Base-by-base conservation (phyloP, 2,329 filamentous ascomycete species). In the Decorospora gaudefroyi region DNA sequence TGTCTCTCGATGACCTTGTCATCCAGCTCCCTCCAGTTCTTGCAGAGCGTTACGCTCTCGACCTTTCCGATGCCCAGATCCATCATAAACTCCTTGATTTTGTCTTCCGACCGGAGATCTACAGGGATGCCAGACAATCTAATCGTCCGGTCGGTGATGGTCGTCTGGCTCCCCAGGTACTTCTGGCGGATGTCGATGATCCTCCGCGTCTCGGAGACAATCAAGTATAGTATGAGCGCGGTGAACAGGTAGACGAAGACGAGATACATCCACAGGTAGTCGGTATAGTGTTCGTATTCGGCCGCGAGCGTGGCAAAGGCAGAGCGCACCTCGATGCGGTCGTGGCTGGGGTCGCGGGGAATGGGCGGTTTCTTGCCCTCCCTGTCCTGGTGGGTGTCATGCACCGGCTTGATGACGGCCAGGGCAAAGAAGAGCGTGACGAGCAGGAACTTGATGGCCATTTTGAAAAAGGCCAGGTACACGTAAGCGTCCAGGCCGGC, bases 241-340 rank as follows among this genome's bases (percentile, higher is more conserved):
- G 87, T 92, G 69, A 97, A 99, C 36, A 97, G 78, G 74, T 96
- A 99, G 1, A 90, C 88, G 61, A 99, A 99, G n/a, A 88, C 77
- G 10, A 96, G 81, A 64, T 97, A 96, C 62, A 92, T 88, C 90
- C 92, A 96, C 1, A 96, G 74, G 60, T 91, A 96, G 44, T 77
- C 75, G 11, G 71, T 75, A 41, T 74, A 71, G 43, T 69, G 67
- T 69, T 69, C 64, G 46, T 68, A 71, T 61, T 67, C 62, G 13
- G 57, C 42, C 8, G 53, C 47, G 17, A 63, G 53, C 1, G 52
- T 42, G 8, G 46, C 40, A 49, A 63, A 59, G 5, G 43, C 42
- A 4, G 56, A 63, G 13, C 62, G 62, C 19, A 39, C 36, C 19
- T 62, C 57, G 7, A 67, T 34, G 12, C 32, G 52, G 11, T 54